Base-by-base conservation (phyloP, 495 filamentous ascomycete species). In the Neurospora sp. region DNA sequence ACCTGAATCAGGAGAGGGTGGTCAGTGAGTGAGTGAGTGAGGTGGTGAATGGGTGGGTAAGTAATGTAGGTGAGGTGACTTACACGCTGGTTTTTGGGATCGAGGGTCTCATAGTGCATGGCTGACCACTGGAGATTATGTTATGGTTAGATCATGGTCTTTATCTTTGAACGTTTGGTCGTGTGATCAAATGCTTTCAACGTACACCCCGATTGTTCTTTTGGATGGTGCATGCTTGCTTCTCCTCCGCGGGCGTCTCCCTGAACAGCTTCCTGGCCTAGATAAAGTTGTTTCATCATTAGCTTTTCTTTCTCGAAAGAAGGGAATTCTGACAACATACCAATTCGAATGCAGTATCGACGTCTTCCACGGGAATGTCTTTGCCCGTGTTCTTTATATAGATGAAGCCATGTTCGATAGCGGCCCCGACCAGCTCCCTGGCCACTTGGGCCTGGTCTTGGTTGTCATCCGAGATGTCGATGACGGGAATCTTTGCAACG, bases 101-200 rank as follows among this genome's bases (percentile, higher is more conserved):
- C 94, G 34, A 98, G 85, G 0, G 90, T 95, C 80, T 99, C 95
- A 10, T 89, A 87, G 77, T 96, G 92, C 92, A 97, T 94, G 5
- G 89, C 89, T 3, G 90, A 89, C 96, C 96, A 99, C 78, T 80
- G 69, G 21, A 62, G 0, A 6, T 17, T 2, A 62, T 17, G 13
- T 9, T 17, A 8, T 62, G 45, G 28, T 62, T 10, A 62, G 54
- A 19, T 0, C 1, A 0, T 62, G 45, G 13, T 34, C n/a, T 24
- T 71, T n/a, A 17, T 45, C 7, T 28, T 2, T 28, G 24, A 28
- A 28, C 24, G 24, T 28, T 28, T 62, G 45, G 13, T 34, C 9
- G 0, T 39, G 38, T 39, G 38, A 9, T 39, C 37, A 38, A 38
- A 39, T 39, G 38, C 38, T 39, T 39, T 39, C 21, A 17, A 73